A percentile compares a stretch with the other conserved stretches of the same genome.
phyloP scores from a whole-genome alignment of 345 rosid genomes.

The Populus ilicifolia region DNA sequence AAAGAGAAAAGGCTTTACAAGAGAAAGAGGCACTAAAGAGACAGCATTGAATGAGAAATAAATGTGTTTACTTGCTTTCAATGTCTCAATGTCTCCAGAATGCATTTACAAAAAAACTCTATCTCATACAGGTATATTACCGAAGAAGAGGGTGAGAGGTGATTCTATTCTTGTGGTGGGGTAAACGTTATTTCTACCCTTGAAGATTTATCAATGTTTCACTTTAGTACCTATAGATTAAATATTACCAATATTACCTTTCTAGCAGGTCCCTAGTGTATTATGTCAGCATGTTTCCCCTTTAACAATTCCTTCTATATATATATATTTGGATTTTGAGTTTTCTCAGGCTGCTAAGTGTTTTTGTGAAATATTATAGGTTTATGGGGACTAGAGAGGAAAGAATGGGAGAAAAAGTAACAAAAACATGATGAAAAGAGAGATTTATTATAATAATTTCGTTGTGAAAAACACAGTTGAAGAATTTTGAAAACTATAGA shows the following conservation, averaged over 20 bases:
- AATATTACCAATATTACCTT: too few relatives aligned
- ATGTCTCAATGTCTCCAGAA: background rate
- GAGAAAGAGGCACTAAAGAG: background rate
- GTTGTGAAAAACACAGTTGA: too few relatives aligned
- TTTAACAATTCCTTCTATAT: too few relatives aligned
- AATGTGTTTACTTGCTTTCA: background rate
- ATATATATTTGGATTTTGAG: too few relatives aligned
- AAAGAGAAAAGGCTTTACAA: background rate
- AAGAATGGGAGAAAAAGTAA: background rate
- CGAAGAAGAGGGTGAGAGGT: background rate
- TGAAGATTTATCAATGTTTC: background rate
- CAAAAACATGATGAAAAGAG: too few relatives aligned
- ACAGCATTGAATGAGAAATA: background rate
- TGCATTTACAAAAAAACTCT: background rate
- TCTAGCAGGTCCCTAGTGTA: too few relatives aligned
- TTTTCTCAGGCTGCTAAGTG: background rate
- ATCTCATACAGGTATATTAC: background rate
- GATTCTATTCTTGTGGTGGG: background rate
- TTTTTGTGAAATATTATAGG: background rate
- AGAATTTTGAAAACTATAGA: too few relatives aligned
- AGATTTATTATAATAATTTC: too few relatives aligned
- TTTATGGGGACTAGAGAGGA: background rate
- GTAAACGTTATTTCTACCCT: background rate
- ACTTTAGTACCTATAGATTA: background rate
- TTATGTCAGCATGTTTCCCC: too few relatives aligned